These are phyloP conservation scores for Hirsutella thompsonii DNA, from an alignment of 2,329 filamentous ascomycete genomes.

Conservation along the genomic window DNA sequence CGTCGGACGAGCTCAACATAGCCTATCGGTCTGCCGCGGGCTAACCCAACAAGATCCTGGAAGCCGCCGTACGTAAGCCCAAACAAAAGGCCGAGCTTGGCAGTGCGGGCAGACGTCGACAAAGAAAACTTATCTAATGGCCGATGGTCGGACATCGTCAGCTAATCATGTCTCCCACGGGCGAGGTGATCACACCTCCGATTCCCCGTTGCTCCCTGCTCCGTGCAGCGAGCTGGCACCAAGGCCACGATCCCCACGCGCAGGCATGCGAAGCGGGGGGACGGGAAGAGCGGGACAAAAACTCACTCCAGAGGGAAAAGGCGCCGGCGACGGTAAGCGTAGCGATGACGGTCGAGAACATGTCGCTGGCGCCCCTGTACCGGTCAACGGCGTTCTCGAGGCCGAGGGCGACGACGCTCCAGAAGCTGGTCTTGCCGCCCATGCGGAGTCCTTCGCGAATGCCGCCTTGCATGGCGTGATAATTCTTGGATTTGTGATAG, in stretches of 20 bases:
- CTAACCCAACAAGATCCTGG: constrained; percentile 61
- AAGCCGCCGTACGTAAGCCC: constrained; percentile 69
- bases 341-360: constrained; percentile 69
- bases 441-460: constrained; percentile 67
- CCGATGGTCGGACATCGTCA: constrained; percentile 16
- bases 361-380: constrained; percentile 56
- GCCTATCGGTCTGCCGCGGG: constrained; percentile 57
- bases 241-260: too few species aligned
- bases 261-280: too few species aligned
- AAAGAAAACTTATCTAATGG: constrained; percentile 63
- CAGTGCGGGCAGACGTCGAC: constrained; percentile 62
- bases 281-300: background rate
- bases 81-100: constrained; percentile 65
- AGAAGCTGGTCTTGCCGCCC: constrained; percentile 56
- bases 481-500: constrained; percentile 98
- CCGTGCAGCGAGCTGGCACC: background rate
- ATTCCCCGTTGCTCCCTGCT: constrained; percentile 8
- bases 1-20: constrained; percentile 58
- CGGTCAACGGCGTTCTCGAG: constrained; percentile 68
- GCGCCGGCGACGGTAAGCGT: constrained; percentile 73
- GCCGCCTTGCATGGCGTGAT: constrained; percentile 67
- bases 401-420: constrained; percentile 64
- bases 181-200: constrained; percentile 12
- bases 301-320: constrained; percentile 77
- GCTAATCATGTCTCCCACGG: constrained; percentile 8